These are phyloP conservation scores for Ogataea trehaloabstinens DNA, from an alignment of 805 yeast species.

Conservation along the genomic window DNA sequence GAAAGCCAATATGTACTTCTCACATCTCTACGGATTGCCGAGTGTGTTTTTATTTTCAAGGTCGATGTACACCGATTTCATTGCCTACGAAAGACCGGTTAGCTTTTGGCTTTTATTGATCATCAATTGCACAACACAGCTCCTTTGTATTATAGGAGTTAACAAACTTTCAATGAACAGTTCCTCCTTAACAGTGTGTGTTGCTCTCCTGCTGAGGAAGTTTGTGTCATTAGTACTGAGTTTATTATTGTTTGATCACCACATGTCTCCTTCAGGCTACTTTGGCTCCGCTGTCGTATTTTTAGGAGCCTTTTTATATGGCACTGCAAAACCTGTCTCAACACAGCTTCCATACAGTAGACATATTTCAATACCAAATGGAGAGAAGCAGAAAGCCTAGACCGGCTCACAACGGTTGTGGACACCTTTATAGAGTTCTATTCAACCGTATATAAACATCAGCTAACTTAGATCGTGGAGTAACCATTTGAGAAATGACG, in stretches of 20 bases:
- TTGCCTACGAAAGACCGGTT: not conserved
- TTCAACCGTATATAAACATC: too few relatives aligned
- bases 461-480: too few relatives aligned
- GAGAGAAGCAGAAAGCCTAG: too few relatives aligned
- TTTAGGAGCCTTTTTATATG: slow-evolving; percentile 52
- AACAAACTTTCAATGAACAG: slow-evolving; percentile 56
- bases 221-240: slow-evolving; percentile 59
- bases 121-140: slow-evolving; percentile 52
- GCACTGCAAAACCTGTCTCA: slow-evolving; percentile 2
- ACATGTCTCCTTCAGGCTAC: slow-evolving; percentile 35
- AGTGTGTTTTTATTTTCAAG: slow-evolving; percentile 41
- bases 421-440: too few relatives aligned
- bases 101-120: slow-evolving; percentile 28
- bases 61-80: slow-evolving; percentile 19
- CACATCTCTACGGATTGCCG: slow-evolving; percentile 56
- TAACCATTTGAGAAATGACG: too few relatives aligned
- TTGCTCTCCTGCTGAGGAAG: slow-evolving; percentile 60
- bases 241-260: slow-evolving; percentile 48
- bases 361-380: too few relatives aligned
- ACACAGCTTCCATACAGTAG: too few relatives aligned
- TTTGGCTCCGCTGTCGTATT: slow-evolving; percentile 54
- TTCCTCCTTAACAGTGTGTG: slow-evolving; percentile 61
- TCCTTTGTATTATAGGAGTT: slow-evolving; percentile 66
- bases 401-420: too few relatives aligned
- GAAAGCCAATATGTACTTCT: slow-evolving; percentile 64